Evolutionary conservation across 1,139 yeast genomes (phyloP), one percentile per base, ranked within the genome.

Genomic region (Kurtzmaniella natalensis): DNA sequence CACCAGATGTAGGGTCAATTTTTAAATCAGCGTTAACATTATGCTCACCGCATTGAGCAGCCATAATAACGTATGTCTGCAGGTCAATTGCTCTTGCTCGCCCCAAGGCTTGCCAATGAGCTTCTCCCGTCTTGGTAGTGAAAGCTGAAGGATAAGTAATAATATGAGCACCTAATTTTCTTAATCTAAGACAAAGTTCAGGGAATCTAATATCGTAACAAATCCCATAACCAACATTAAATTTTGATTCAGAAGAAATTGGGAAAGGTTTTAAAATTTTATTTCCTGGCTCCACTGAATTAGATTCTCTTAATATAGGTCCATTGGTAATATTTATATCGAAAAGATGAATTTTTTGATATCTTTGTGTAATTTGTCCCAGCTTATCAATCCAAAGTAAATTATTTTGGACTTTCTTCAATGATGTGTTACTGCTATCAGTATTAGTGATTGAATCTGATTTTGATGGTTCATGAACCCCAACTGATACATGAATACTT

Each of bases 141-240:
- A 94, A 92, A 0, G 97, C 97, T 25, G 94, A 81, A 0, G 98
- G 97, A 47, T 66, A 92, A 1, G 89, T 73, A 19, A 92, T 49
- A 20, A 92, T 61, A 38, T 87, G 73, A 0, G 96, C 95, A 1
- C 96, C 96, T 28, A 64, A 49, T 16, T 75, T 53, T 27, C 96
- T 66, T 28, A 86, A 62, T 29, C 77, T 56, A 23, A 83, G 51
- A 2, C 92, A 78, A 33, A 83, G 61, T 53, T 89, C 96, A 0
- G 96, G 96, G 55, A 89, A 89, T 43, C 97, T 64, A 26, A 92
- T 75, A 54, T 87, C 96, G 51, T 87, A 88, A 55, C 96, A 88
- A 25, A 86, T 83, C 1, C 81, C 86, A 9, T 78, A 61, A 0
- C 96, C 96, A 53, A 74, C 50, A 33, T 70, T 72, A 32, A 89